Evolutionary conservation across 106 monocot species (phyloP).

Genomic region (Platanthera zijinensis): DNA sequence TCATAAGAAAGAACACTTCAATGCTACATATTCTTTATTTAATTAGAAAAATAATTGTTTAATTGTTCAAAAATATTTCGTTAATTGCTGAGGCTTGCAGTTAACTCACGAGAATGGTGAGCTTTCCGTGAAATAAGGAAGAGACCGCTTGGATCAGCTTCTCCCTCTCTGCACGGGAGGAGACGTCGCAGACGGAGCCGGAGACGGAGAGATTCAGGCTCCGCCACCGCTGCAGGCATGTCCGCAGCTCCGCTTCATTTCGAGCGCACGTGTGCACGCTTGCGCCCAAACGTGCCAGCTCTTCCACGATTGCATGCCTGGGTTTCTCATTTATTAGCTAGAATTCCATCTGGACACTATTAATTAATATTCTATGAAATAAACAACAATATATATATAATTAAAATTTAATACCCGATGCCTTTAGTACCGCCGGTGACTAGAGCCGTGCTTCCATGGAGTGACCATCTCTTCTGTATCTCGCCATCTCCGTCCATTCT

Average conservation of each 20-base stretch:
- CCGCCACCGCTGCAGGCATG: conserved; percentile 16
- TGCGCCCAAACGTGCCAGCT: conserved; percentile 16
- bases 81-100: too few species aligned
- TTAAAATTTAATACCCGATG: too few species aligned
- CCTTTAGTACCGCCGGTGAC: background rate
- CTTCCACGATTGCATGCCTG: conserved; percentile 23
- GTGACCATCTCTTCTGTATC: conserved; percentile 5
- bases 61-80: too few species aligned
- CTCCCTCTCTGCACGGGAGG: conserved; percentile 16
- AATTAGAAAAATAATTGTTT: too few species aligned
- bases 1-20: too few species aligned
- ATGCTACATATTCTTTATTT: too few species aligned
- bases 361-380: too few species aligned
- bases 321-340: too few species aligned
- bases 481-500: too few species aligned
- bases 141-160: conserved; percentile 16
- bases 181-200: conserved; percentile 23
- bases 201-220: conserved; percentile 8
- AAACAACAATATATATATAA: too few species aligned
- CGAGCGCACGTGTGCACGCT: conserved; percentile 21
- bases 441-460: background rate
- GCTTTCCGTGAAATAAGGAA: conserved; percentile 20
- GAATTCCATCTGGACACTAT: background rate
- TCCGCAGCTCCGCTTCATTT: conserved; percentile 20
- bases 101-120: conserved; percentile 23